Base-by-base conservation (phyloP, 2,329 filamentous ascomycete genomes). In the Sporothrix schenckii region DNA sequence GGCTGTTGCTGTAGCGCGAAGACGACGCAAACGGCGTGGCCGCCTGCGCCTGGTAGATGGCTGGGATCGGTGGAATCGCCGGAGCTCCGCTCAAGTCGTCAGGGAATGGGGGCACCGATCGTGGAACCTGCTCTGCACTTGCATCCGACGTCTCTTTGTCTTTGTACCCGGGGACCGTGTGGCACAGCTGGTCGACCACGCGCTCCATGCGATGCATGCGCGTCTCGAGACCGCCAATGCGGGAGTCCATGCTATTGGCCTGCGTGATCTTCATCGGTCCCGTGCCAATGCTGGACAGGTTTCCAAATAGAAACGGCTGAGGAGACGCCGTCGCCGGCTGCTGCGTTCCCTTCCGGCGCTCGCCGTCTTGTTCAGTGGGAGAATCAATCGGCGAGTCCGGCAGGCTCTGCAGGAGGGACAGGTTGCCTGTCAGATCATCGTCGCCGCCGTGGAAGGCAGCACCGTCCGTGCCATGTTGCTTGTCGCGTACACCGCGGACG, bases 271-370 rank as follows among this genome's bases (percentile, higher is more conserved):
- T 88, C 85, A 87, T 86, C 24, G 78, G 76, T 2, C 63, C 24
- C 3, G 53, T 68, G 21, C 66, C 68, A 11, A 71, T 34, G 13
- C 30, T 30, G 7, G 56, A 52, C n/a, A 63, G 47, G 49, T 83
- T 80, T 4, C 83, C 84, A 75, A 89, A 88, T 70, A 83, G 81
- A 74, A 89, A 88, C 0, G 86, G 84, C 69, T 86, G 82, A 2
- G 82, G 81, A 9, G 54, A 65, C 19, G 49, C 19, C 54, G 50
- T 66, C 0, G n/a, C 34, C 19, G 34, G 50, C 41, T 69, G 65
- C 50, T 63, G 34, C 24, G 44, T 65, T 34, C 21, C 44, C 41
- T 39, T 50, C 10, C 19, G 69, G 14, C 34, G 39, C 39, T 66
- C 52, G 5, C 68, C 68, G 6, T 69, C 60, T 34, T 65, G 61